Evolutionary conservation across 345 rosid genomes (phyloP).

Genomic region (Cardiospermum halicacabum): DNA sequence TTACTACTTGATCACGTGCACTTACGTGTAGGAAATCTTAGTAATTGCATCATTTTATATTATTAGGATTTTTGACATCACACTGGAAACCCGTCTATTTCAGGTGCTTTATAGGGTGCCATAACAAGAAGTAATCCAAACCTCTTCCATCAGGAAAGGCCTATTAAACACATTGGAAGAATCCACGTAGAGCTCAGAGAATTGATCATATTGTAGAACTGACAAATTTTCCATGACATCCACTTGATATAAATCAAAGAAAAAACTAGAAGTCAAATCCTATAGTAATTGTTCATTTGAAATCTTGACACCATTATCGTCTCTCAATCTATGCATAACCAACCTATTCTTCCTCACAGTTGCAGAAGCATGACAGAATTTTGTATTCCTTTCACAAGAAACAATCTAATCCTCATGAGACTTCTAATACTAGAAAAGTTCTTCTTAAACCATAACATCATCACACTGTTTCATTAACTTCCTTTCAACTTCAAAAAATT

Average conservation of each 20-base stretch:
- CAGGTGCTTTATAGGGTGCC: background rate
- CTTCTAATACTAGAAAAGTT: background rate
- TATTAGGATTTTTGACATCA: too few species aligned
- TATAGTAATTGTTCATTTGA: too few species aligned
- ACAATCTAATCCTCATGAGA: background rate
- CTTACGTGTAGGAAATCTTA: too few species aligned
- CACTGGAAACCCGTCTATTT: background rate
- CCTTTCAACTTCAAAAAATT: background rate
- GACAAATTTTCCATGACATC: too few species aligned
- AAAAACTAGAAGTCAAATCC: too few species aligned
- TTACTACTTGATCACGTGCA: too few species aligned
- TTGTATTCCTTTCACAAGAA: background rate
- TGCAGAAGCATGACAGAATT: background rate
- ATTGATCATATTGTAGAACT: too few species aligned
- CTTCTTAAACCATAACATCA: background rate
- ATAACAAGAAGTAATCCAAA: background rate
- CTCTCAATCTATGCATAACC: background rate
- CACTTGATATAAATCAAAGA: too few species aligned
- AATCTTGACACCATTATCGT: background rate
- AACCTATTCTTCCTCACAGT: background rate
- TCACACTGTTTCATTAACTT: background rate
- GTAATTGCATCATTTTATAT: too few species aligned
- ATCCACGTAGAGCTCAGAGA: too few species aligned
- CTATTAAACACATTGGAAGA: background rate
- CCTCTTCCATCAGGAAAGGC: too few species aligned